Base-by-base conservation (phyloP, 805 yeast genomes). In the Candida xiaguanensis region DNA sequence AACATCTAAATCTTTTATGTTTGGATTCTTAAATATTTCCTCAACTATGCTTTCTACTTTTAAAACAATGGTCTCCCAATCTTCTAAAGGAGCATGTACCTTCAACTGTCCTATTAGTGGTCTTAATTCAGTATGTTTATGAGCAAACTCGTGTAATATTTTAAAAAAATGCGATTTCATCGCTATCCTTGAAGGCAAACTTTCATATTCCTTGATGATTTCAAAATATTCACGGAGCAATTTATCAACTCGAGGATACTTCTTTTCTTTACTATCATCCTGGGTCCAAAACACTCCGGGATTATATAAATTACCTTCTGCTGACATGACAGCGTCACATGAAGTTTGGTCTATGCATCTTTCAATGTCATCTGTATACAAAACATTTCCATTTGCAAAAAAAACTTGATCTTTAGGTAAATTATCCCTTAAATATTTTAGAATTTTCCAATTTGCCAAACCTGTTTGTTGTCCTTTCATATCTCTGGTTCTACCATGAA, bases 401-500 rank as follows among this genome's bases (percentile, higher is more conserved):
- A 93, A 82, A 0, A 93, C 97, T 2, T 91, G 88, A 34, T 81
- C 93, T 31, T 55, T 47, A 0, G 91, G 85, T 34, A 93, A 66
- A 47, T 86, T 82, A 20, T 89, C 95, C 41, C 93, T 70, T 29
- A 93, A 56, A 55, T 78, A 87, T 48, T 71, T 76, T 43, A 93
- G 74, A 19, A 82, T 72, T 22, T 78, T 73, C 98, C 99, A 91
- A 63, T 93, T 90, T 1, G 99, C 98, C 36, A 93, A 65, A 0
- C 99, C 99, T 0, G 99, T 91, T 43, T 78, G 76, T 59, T 91
- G 98, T 5, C 99, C 99, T 61, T 93, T 93, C 95, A 89, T 91
- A 42, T 91, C 99, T 47, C 99, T 74, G 1, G 97, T 83, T 51
- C 99, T 76, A 2, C 98, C 98, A 60, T 93, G 99, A 7, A 93